Percentiles rank a stretch among this genome's conserved stretches.
phyloP scores from a whole-genome alignment of 1,139 yeast genomes.

The Hyphopichia wangnamkhiaoensis region DNA sequence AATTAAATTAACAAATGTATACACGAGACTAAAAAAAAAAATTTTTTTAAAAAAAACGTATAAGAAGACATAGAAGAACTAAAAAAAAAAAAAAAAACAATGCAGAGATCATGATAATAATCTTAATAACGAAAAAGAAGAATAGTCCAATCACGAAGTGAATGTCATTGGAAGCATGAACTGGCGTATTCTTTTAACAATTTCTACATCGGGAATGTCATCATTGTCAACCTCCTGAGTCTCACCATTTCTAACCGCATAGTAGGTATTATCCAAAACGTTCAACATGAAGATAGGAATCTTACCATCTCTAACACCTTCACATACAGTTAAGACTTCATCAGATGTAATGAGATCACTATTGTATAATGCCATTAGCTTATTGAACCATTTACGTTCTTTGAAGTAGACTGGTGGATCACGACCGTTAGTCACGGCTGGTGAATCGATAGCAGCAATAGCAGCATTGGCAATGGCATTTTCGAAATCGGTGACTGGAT shows the following conservation, averaged over 20 bases:
- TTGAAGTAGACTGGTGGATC: conserved; percentile 34
- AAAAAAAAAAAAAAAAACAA: no score
- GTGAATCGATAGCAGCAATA: conserved; percentile 37
- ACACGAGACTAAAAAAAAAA: not conserved
- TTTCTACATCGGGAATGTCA: conserved; percentile 32
- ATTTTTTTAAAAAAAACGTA: not conserved
- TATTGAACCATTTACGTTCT: conserved; percentile 45
- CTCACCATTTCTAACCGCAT: conserved; percentile 22
- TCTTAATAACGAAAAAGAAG: no score
- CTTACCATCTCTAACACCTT: conserved; percentile 42
- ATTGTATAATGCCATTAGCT: conserved; percentile 32
- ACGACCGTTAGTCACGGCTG: conserved; percentile 26
- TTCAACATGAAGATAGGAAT: conserved; percentile 43
- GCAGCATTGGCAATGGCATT: conserved; percentile 35
- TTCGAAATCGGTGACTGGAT: conserved; percentile 25
- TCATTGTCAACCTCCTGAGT: conserved; percentile 12
- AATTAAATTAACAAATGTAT: not conserved
- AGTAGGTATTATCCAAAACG: conserved; percentile 36
- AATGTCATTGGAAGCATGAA: conserved; percentile 41
- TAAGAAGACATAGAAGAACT: not conserved
- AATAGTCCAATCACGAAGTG: no score
- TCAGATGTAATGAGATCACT: conserved; percentile 27
- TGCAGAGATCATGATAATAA: no score
- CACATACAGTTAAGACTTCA: conserved; percentile 38
- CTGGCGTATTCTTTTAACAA: conserved; percentile 34